Conservation (phyloP, 2,329 filamentous ascomycete genomes). For the Coleophoma eucalyptorum region DNA sequence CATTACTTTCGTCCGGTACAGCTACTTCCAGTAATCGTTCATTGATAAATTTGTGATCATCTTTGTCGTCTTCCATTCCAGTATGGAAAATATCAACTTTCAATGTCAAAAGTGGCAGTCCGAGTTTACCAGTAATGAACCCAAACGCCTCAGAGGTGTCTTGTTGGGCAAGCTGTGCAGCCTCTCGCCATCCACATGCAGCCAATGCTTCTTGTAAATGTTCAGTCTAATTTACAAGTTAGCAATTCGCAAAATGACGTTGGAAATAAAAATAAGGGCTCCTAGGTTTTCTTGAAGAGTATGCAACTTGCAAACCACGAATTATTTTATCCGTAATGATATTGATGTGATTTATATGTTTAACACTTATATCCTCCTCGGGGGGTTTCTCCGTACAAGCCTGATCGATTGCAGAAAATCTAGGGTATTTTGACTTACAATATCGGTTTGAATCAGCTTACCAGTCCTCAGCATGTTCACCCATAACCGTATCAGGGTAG, state of each 20-base stretch:
- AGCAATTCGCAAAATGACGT: constrained; percentile 3
- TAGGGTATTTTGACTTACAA: constrained; percentile 49
- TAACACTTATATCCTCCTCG: too few species aligned
- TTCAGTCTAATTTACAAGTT: constrained; percentile 55
- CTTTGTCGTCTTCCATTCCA: constrained; percentile 74
- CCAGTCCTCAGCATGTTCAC: constrained; percentile 88
- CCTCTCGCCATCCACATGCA: constrained; percentile 86
- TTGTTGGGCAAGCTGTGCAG: constrained; percentile 74
- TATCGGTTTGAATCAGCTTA: constrained; percentile 77
- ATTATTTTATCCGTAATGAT: too few species aligned
- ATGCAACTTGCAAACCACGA: too few species aligned
- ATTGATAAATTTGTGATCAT: constrained; percentile 93
- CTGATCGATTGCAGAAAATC: too few species aligned
- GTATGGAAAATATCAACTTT: constrained; percentile 95
- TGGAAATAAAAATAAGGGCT: too few species aligned
- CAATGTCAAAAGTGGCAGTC: constrained; percentile 81
- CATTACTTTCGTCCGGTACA: constrained; percentile 68
- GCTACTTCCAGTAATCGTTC: constrained; percentile 88
- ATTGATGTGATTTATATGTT: too few species aligned
- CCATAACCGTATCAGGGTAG: constrained; percentile 80
- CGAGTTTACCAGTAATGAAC: constrained; percentile 87
- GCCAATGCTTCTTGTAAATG: constrained; percentile 78
- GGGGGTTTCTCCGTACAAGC: too few species aligned
- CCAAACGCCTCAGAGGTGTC: constrained; percentile 95
- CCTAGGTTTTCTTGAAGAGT: too few species aligned